Base-by-base conservation (phyloP, 2,329 filamentous ascomycete genomes). In the Colletotrichum agaves region DNA sequence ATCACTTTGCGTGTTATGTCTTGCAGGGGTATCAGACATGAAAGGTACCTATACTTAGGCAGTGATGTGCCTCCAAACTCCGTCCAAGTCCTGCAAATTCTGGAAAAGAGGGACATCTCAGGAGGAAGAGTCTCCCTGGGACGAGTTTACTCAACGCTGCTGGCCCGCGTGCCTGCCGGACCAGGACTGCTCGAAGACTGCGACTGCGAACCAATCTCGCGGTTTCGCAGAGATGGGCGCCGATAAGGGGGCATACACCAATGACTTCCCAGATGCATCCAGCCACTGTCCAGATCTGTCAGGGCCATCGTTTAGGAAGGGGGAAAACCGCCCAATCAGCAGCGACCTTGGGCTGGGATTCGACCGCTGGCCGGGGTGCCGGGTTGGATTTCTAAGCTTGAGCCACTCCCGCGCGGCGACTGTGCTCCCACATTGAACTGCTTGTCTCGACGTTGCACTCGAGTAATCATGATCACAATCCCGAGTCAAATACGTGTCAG, bases 161-260 rank as follows among this genome's bases (percentile, higher is more conserved):
- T 39, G 49, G 37, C 50, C 63, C 43, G 53, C 55, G 63, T 66
- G 63, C 63, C 50, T 62, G 63, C 43, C 63, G 63, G 58, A 31
- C 63, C 60, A 62, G 58, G 58, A 41, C 15, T 50, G 10, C 17
- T 23, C 31, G 33, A 41, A 33, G 49, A 23, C 21, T 46, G 33
- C 44, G 49, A 23, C 21, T 46, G 33, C 44, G 64, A 59, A 64
- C 64, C 64, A 67, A 67, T 67, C 64, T 59, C 53, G 61, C 64
- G 59, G 61, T 59, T 49, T 63, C 47, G 60, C 61, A 55, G 57
- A 41, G 31, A 64, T 59, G 60, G 13, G 6, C 46, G 64, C 46
- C 35, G 60, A 64, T 67, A 64, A 64, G 53, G 64, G 60, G 64
- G 37, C 52, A 56, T 4, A 35, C 52, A 27, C 52, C 37, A 41